A percentile compares a stretch with the other conserved stretches of the same genome.
phyloP scores from a whole-genome alignment of 2,329 filamentous ascomycete genomes.

The Ophiostoma angusticollis region DNA sequence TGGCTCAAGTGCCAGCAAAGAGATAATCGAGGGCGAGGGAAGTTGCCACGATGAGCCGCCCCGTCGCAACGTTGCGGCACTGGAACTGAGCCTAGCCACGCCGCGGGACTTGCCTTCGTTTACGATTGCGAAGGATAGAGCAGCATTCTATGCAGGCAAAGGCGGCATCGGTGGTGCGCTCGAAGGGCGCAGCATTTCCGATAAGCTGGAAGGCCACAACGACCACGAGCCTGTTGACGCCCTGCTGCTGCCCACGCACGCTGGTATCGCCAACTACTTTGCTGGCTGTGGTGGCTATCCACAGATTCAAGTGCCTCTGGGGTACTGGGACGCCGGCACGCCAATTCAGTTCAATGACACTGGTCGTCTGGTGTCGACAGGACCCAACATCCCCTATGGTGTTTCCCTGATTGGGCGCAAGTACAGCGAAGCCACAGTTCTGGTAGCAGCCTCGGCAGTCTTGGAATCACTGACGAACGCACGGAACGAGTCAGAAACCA shows the following conservation, averaged over 20 bases:
- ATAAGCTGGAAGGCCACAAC: constrained; percentile 10
- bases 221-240: constrained; percentile 36
- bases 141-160: constrained; percentile 32
- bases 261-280: constrained; percentile 42
- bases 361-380: constrained; percentile 36
- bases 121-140: neutral
- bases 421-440: constrained; percentile 46
- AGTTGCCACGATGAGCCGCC: constrained; percentile 21
- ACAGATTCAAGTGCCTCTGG: constrained; percentile 50
- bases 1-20: no score
- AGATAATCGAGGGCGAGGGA: constrained; percentile 38
- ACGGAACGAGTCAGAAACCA: constrained; percentile 18
- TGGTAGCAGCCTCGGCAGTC: constrained; percentile 55
- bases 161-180: constrained; percentile 43
- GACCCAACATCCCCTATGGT: constrained; percentile 36
- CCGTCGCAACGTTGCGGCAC: constrained; percentile 6
- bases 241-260: constrained; percentile 42
- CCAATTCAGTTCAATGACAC: constrained; percentile 29
- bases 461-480: constrained; percentile 46
- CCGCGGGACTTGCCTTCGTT: constrained; percentile 24
- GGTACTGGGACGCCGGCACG: constrained; percentile 39
- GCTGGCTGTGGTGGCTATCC: constrained; percentile 45
- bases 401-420: constrained; percentile 47
- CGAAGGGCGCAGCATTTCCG: constrained; percentile 5
- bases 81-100: neutral